A percentile compares a stretch with the other conserved stretches of the same genome.
phyloP scores from a whole-genome alignment of 2,329 filamentous ascomycete species.

The Paraconiothyrium brasiliense region DNA sequence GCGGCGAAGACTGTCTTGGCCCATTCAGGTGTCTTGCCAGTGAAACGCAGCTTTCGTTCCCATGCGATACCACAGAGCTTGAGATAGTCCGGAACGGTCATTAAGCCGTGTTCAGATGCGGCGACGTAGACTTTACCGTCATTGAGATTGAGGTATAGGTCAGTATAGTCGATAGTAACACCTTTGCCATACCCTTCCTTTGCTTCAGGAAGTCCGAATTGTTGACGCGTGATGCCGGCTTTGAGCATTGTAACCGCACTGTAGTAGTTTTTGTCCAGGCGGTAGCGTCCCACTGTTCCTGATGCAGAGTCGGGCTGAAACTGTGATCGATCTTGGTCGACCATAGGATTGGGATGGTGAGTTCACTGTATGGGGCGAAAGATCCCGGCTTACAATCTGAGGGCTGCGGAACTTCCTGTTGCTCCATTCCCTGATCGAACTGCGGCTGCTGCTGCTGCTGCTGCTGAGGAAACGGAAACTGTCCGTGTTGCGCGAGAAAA shows the following conservation, averaged over 20 bases:
- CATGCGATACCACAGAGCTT: slow-evolving; percentile 26
- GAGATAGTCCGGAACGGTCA: slow-evolving; percentile 27
- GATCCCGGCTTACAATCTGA: background rate
- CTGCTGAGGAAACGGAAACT: too few species aligned
- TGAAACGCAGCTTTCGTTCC: slow-evolving; percentile 28
- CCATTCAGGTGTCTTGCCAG: slow-evolving; percentile 29
- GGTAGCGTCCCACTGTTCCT: background rate
- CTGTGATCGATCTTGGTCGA: slow-evolving; percentile 20
- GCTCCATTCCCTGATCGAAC: background rate
- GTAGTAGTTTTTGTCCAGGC: slow-evolving; percentile 9
- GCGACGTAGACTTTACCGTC: slow-evolving; percentile 28
- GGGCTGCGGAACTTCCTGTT: background rate
- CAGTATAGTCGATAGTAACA: slow-evolving; percentile 24
- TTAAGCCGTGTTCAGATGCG: slow-evolving; percentile 25
- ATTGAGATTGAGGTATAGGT: slow-evolving; percentile 27
- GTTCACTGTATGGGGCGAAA: slow-evolving; percentile 19
- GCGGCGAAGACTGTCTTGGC: slow-evolving; percentile 13
- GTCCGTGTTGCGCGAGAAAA: background rate
- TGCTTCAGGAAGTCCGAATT: slow-evolving; percentile 21
- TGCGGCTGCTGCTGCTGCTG: background rate
- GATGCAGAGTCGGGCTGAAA: background rate
- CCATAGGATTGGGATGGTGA: slow-evolving; percentile 27
- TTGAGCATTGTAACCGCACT: slow-evolving; percentile 18
- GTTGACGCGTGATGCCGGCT: slow-evolving; percentile 12
- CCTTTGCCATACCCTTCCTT: slow-evolving; percentile 7